Conservation (phyloP, 768 basidiomycete species). For the Boletales sp. region DNA sequence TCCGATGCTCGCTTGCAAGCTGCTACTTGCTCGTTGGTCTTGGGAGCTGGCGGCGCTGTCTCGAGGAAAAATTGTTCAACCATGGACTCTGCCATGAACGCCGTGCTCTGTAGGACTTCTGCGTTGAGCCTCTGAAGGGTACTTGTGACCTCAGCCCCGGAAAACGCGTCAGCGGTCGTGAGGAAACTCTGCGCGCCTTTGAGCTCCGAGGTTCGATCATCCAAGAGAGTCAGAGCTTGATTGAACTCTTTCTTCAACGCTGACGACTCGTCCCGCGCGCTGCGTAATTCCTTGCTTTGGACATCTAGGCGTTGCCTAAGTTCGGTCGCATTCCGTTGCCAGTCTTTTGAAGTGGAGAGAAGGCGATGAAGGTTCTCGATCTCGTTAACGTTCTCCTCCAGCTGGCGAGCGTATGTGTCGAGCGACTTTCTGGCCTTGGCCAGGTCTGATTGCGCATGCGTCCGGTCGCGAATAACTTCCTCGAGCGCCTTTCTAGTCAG, state of each 20-base stretch:
- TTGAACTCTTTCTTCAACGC: slow-evolving; percentile 25
- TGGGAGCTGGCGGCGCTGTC: slow-evolving; percentile 1
- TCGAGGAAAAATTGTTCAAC: slow-evolving; percentile 38
- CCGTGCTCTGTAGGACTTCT: slow-evolving; percentile 46
- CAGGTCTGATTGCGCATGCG: slow-evolving; percentile 20
- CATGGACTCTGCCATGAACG: slow-evolving; percentile 45
- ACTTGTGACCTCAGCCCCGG: slow-evolving; percentile 43
- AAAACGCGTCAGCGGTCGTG: slow-evolving; percentile 39
- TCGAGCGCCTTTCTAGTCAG: slow-evolving; percentile 20
- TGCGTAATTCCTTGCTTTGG: slow-evolving; percentile 20
- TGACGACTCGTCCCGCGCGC: slow-evolving; percentile 27
- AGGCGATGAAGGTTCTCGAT: slow-evolving; percentile 16
- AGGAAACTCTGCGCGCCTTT: slow-evolving; percentile 46
- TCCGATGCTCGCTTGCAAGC: slow-evolving; percentile 21
- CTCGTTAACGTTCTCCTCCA: slow-evolving; percentile 18
- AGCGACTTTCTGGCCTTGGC: slow-evolving; percentile 17
- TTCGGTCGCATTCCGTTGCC: slow-evolving; percentile 5
- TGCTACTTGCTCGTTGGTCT: slow-evolving; percentile 20
- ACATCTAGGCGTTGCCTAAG: slow-evolving; percentile 15
- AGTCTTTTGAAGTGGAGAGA: slow-evolving; percentile 12
- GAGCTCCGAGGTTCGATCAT: slow-evolving; percentile 41
- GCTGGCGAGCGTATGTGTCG: slow-evolving; percentile 12
- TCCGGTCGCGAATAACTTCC: slow-evolving; percentile 20
- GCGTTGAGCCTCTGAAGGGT: slow-evolving; percentile 46
- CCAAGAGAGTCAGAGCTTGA: slow-evolving; percentile 30